Evolutionary conservation across 2,329 filamentous ascomycete genomes (phyloP).

Genomic region (Colletotrichum lupini): DNA sequence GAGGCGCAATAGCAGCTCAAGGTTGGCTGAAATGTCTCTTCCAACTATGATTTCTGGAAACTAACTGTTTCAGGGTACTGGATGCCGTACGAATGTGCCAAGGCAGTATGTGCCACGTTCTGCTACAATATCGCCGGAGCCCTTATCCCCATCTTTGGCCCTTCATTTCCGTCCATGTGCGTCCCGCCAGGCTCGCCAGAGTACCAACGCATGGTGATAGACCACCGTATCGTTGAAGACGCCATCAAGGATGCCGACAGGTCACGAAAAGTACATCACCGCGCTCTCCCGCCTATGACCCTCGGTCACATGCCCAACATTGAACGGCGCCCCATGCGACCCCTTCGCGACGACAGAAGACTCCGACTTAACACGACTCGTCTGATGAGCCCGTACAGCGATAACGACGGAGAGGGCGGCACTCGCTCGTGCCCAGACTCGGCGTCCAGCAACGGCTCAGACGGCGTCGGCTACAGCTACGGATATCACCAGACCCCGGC

Average conservation of each 20-base stretch:
- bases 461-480: conserved; percentile 24
- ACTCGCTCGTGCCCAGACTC: conserved; percentile 41
- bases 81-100: conserved; percentile 91
- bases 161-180: conserved; percentile 81
- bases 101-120: conserved; percentile 88
- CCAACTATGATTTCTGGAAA: not conserved
- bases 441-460: conserved; percentile 34
- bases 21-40: conserved; percentile 61
- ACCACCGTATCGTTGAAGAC: conserved; percentile 62
- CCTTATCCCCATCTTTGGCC: conserved; percentile 90
- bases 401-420: conserved; percentile 52
- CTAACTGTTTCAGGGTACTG: conserved; percentile 78
- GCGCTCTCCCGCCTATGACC: conserved; percentile 29
- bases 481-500: conserved; percentile 6
- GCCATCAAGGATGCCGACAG: conserved; percentile 62
- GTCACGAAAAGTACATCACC: conserved; percentile 50
- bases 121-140: conserved; percentile 86
- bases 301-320: conserved; percentile 17
- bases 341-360: conserved; percentile 41
- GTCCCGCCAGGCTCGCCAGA: conserved; percentile 70
- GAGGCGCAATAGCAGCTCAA: conserved; percentile 89
- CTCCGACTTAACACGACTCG: conserved; percentile 38
- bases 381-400: conserved; percentile 50
- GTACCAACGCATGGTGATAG: conserved; percentile 76
- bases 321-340: conserved; percentile 21